A percentile compares a stretch with the other conserved stretches of the same genome.
Evolutionary conservation across 805 yeast species (phyloP).

Genomic region (Wickerhamomyces rabaulensis): DNA sequence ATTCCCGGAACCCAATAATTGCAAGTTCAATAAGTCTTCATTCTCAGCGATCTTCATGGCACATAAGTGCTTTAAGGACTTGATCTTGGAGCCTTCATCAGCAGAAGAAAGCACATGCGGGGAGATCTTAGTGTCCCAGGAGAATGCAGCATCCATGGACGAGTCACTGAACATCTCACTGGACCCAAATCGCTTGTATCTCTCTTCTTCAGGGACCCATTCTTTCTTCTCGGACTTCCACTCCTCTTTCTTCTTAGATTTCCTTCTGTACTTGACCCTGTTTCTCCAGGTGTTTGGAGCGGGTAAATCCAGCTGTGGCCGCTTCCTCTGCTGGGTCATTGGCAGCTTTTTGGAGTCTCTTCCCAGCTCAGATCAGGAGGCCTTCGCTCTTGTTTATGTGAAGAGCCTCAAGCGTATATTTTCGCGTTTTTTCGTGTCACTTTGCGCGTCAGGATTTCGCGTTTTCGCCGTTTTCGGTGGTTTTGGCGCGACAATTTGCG

Average conservation of each 20-base stretch:
- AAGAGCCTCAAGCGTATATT: background rate
- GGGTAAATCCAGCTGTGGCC: background rate
- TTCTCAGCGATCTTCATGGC: conserved; percentile 24
- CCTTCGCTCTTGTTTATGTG: background rate
- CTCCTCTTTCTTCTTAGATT: background rate
- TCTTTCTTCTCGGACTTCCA: background rate
- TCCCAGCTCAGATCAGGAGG: background rate
- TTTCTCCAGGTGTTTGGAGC: background rate
- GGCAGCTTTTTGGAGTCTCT: background rate
- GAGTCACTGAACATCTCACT: conserved; percentile 13
- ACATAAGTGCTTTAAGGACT: conserved; percentile 21
- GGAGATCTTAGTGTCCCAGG: conserved; percentile 13
- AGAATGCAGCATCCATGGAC: conserved; percentile 12
- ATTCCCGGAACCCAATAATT: conserved; percentile 18
- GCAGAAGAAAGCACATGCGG: conserved; percentile 3
- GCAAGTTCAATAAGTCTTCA: conserved; percentile 14
- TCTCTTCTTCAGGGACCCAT: conserved; percentile 6
- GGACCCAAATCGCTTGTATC: conserved; percentile 17
- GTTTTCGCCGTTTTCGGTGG: background rate
- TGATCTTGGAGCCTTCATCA: conserved; percentile 8
- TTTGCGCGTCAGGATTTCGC: background rate
- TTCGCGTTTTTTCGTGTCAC: no score
- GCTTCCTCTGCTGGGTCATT: background rate
- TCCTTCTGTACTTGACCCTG: background rate
- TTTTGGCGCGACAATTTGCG: background rate